phyloP scores from a whole-genome alignment of 257 asterid genomes.

The Salvia hispanica region DNA sequence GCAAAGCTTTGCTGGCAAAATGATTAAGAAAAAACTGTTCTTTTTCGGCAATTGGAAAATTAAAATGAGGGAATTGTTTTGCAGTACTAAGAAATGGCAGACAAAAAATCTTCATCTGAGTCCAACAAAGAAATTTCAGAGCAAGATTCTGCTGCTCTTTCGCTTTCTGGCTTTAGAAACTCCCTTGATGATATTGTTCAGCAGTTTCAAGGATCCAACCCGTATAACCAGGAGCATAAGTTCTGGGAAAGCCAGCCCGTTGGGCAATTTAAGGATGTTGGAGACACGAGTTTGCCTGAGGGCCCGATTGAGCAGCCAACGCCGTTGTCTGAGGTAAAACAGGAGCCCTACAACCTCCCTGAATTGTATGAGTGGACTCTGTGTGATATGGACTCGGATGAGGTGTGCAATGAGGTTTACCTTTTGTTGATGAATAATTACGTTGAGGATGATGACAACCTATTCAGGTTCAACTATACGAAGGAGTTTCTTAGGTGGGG shows the following conservation, averaged over 20 bases:
- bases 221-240: constrained; percentile 41
- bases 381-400: constrained; percentile 51
- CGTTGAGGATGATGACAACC: constrained; percentile 59
- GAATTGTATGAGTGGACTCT: constrained; percentile 51
- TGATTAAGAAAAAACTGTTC: background rate
- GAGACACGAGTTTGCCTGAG: constrained; percentile 48
- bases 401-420: constrained; percentile 57
- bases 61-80: background rate
- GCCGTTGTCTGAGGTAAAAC: constrained; percentile 52
- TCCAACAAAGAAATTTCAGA: constrained; percentile 36
- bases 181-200: constrained; percentile 45
- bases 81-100: constrained; percentile 39
- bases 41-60: background rate
- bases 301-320: constrained; percentile 57
- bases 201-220: constrained; percentile 40
- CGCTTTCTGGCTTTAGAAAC: constrained; percentile 33
- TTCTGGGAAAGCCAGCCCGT: constrained; percentile 69
- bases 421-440: constrained; percentile 46
- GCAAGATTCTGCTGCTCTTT: constrained; percentile 37
- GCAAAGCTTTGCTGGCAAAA: too few relatives aligned
- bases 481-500: constrained; percentile 64
- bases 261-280: constrained; percentile 55
- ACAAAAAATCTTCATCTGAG: constrained; percentile 41
- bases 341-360: constrained; percentile 63
- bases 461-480: constrained; percentile 59